phyloP scores from a whole-genome alignment of 1,139 yeast genomes.

The Kodamaea anthophila region DNA sequence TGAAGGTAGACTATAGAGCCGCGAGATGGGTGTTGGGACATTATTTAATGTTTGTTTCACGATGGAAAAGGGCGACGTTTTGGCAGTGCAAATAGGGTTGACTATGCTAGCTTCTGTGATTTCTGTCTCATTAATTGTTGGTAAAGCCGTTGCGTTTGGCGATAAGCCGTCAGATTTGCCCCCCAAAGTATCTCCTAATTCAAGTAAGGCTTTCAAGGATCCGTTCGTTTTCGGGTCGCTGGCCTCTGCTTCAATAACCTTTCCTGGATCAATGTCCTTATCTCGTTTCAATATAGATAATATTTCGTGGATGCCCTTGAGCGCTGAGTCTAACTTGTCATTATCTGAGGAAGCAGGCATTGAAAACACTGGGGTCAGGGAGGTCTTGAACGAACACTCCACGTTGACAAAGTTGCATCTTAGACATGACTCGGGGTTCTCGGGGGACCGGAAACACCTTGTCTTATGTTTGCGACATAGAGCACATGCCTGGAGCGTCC shows the following conservation, averaged over 20 bases:
- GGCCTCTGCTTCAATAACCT: not conserved
- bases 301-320: conserved; percentile 29
- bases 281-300: conserved; percentile 19
- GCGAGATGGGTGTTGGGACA: conserved; percentile 41
- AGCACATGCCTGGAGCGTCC: conserved; percentile 55
- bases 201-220: too few species aligned
- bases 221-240: not conserved
- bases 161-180: too few species aligned
- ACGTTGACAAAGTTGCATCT: conserved; percentile 48
- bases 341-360: conserved; percentile 6
- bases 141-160: too few species aligned
- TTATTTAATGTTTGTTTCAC: conserved; percentile 30
- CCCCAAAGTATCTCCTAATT: too few species aligned
- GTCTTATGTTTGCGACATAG: conserved; percentile 59
- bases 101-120: conserved; percentile 7
- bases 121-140: too few species aligned
- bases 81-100: conserved; percentile 34
- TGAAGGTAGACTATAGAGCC: conserved; percentile 33
- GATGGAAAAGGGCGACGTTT: conserved; percentile 47
- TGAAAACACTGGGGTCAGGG: conserved; percentile 8
- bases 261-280: too few species aligned
- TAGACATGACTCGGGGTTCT: conserved; percentile 43
- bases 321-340: conserved; percentile 21
- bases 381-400: conserved; percentile 45
- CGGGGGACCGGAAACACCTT: conserved; percentile 49